Percentiles rank a stretch among this genome's conserved stretches.
Evolutionary conservation across 805 yeast genomes (phyloP).

Genomic region (Yamadazyma olivae): DNA sequence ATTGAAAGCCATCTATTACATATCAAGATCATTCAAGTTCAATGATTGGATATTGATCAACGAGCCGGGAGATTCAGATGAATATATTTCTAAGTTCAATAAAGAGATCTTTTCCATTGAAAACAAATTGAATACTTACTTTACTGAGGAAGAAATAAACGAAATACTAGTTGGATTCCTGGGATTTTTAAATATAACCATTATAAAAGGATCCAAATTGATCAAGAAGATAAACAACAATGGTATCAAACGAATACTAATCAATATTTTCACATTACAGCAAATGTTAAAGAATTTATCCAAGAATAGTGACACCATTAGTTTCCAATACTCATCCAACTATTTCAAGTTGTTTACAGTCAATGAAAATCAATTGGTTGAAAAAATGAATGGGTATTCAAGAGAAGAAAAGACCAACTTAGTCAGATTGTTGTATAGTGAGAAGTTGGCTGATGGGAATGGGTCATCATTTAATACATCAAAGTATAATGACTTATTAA

Average conservation of each 20-base stretch:
- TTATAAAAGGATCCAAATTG: conserved; percentile 51
- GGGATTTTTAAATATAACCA: conserved; percentile 45
- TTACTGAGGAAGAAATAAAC: conserved; percentile 31
- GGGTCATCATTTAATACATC: conserved; percentile 36
- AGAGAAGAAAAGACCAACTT: conserved; percentile 48
- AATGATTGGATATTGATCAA: conserved; percentile 50
- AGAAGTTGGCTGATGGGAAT: conserved; percentile 36
- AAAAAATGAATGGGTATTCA: conserved; percentile 24
- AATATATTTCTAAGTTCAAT: conserved; percentile 49
- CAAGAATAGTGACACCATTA: conserved; percentile 46
- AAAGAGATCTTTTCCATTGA: conserved; percentile 46
- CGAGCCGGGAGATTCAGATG: conserved; percentile 61
- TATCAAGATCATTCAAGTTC: conserved; percentile 46
- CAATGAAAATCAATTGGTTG: conserved; percentile 46
- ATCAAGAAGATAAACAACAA: conserved; percentile 50
- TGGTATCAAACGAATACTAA: conserved; percentile 57
- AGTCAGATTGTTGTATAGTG: conserved; percentile 51
- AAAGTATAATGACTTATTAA: conserved; percentile 34
- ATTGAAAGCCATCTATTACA: conserved; percentile 48
- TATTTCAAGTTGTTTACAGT: conserved; percentile 57
- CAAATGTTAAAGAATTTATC: conserved; percentile 64
- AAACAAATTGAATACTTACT: conserved; percentile 34
- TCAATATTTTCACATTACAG: conserved; percentile 64
- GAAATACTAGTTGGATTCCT: conserved; percentile 47
- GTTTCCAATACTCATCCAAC: conserved; percentile 49